phyloP scores from a whole-genome alignment of 78 protist species.

The Bodo saltans region DNA sequence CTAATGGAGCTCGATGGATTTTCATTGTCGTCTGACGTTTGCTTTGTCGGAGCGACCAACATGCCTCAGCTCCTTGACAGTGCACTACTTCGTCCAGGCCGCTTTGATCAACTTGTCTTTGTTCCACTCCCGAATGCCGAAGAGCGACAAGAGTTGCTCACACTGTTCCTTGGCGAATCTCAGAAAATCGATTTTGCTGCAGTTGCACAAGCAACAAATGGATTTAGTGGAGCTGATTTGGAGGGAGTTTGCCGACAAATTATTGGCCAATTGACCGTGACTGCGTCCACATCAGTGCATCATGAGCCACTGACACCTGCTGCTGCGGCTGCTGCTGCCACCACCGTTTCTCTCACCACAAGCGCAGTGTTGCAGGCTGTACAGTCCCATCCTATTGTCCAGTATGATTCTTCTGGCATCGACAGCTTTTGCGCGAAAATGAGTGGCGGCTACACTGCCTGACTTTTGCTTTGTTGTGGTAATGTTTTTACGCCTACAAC shows the following conservation, averaged over 20 bases:
- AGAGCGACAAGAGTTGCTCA: background rate
- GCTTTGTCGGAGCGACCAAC: conserved; percentile 42
- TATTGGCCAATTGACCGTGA: too few relatives aligned
- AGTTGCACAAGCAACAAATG: background rate
- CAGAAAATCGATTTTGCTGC: background rate
- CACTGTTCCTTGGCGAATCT: background rate
- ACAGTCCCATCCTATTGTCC: too few relatives aligned
- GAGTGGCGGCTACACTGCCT: too few relatives aligned
- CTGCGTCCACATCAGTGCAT: too few relatives aligned
- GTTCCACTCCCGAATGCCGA: conserved; percentile 32
- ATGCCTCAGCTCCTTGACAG: conserved; percentile 24
- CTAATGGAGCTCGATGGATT: conserved; percentile 45
- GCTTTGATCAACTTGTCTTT: conserved; percentile 30
- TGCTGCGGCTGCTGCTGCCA: too few relatives aligned
- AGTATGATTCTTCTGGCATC: too few relatives aligned
- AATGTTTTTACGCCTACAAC: too few relatives aligned
- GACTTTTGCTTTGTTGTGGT: too few relatives aligned
- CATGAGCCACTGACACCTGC: too few relatives aligned
- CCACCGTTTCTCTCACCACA: too few relatives aligned
- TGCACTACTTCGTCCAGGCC: conserved; percentile 41
- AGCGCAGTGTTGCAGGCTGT: too few relatives aligned
- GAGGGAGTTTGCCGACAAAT: conserved; percentile 1
- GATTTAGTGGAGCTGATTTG: conserved; percentile 13
- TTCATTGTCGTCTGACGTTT: background rate
- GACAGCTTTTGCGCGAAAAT: too few relatives aligned